phyloP scores from a whole-genome alignment of 2,329 filamentous ascomycete genomes.

The Albophoma yamanashiensis region DNA sequence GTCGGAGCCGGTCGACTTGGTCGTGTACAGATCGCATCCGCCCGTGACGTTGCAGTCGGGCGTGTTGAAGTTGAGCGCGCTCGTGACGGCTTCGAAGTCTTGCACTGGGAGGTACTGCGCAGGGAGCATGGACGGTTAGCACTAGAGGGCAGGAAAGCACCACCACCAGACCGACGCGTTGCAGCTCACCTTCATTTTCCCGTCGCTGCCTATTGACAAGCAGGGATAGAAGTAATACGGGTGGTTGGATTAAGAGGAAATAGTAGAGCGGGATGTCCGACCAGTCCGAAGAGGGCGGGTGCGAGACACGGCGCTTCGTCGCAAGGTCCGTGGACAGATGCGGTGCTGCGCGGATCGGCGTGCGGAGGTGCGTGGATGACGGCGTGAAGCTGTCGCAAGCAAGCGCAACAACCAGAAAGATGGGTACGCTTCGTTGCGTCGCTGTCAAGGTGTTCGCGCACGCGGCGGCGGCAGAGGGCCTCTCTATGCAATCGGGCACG shows the following conservation, averaged over 20 bases:
- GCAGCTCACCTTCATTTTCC: slow-evolving; percentile 27
- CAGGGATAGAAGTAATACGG: neutral
- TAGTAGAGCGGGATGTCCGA: neutral
- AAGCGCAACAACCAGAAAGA: neutral
- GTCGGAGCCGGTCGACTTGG: slow-evolving; percentile 87
- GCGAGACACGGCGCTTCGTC: neutral
- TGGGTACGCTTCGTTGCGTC: neutral
- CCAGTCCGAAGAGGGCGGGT: neutral
- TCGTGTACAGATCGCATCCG: slow-evolving; percentile 93
- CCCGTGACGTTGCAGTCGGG: slow-evolving; percentile 86
- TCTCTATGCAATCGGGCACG: neutral
- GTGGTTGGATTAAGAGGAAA: neutral
- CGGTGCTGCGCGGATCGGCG: neutral
- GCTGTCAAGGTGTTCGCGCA: neutral
- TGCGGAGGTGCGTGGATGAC: neutral
- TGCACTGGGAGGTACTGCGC: slow-evolving; percentile 78
- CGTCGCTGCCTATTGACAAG: slow-evolving; percentile 5
- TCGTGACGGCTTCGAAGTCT: slow-evolving; percentile 85
- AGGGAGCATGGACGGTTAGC: neutral
- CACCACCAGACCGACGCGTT: too few species aligned
- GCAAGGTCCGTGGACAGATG: neutral
- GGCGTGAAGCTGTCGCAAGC: neutral
- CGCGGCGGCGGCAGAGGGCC: neutral
- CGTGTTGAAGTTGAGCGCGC: slow-evolving; percentile 91
- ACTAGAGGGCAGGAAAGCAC: neutral